Evolutionary conservation across 1,284 basidiomycete species (phyloP).

Genomic region (Schizophyllum amplum): DNA sequence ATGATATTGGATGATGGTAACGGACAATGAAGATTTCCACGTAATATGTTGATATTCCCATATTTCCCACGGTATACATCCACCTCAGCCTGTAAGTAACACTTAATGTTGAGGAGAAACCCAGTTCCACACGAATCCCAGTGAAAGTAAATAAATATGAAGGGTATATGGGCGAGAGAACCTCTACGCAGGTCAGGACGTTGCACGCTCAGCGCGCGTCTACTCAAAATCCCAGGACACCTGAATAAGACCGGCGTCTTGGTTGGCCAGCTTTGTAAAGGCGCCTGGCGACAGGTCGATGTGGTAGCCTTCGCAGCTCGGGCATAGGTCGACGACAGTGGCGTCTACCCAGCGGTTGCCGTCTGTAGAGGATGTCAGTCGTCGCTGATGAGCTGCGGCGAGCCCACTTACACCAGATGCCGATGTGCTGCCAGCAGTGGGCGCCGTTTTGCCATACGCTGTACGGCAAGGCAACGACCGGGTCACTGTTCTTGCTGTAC

Average conservation of each 20-base stretch:
- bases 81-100: too few relatives aligned
- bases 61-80: too few relatives aligned
- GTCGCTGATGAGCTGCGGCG: too few relatives aligned
- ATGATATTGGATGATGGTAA: too few relatives aligned
- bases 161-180: not conserved
- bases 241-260: not conserved
- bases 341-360: slow-evolving; percentile 4
- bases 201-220: too few relatives aligned
- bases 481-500: slow-evolving; percentile 11
- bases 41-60: too few relatives aligned
- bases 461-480: slow-evolving; percentile 13
- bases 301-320: slow-evolving; percentile 4
- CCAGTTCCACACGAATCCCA: too few relatives aligned
- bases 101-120: too few relatives aligned
- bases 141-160: not conserved
- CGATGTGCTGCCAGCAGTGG: slow-evolving; percentile 13
- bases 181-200: not conserved
- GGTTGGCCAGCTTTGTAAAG: not conserved
- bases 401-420: slow-evolving; percentile 10
- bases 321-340: slow-evolving; percentile 8
- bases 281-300: slow-evolving; percentile 7
- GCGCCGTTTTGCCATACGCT: slow-evolving; percentile 9
- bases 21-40: too few relatives aligned
- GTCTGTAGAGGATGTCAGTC: slow-evolving; percentile 1
- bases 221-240: not conserved